phyloP scores from a whole-genome alignment of 176 grass and related monocot species.

The Chrysopogon serrulatus region DNA sequence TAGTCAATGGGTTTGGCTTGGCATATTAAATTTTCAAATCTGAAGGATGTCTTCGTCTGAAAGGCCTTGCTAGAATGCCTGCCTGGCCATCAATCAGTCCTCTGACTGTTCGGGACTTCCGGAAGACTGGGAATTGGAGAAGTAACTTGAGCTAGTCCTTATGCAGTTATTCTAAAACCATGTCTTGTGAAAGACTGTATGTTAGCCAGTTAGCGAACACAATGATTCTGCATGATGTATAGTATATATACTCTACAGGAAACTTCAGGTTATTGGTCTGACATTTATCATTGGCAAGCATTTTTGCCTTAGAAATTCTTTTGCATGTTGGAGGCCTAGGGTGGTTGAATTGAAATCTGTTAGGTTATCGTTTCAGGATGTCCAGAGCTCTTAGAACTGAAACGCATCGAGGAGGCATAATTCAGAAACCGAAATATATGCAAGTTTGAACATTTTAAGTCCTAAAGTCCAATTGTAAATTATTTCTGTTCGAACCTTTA shows the following conservation, averaged over 20 bases:
- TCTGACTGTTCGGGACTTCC: neutral
- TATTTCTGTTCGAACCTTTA: neutral
- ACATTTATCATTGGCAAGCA: neutral
- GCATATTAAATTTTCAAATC: neutral
- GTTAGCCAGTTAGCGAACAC: neutral
- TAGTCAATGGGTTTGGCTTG: neutral
- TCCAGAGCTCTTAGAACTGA: neutral
- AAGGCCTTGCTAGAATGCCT: neutral
- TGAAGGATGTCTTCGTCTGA: neutral
- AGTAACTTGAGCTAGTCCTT: neutral
- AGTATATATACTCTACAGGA: neutral
- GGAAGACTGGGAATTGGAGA: constrained; percentile 3
- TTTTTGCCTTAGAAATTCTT: neutral
- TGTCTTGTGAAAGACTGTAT: neutral
- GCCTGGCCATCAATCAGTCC: neutral
- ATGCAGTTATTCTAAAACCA: constrained; percentile 4
- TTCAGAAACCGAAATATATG: neutral
- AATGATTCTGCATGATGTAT: neutral
- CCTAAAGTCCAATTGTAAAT: neutral
- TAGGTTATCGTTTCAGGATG: neutral
- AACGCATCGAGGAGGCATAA: neutral
- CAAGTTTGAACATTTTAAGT: neutral
- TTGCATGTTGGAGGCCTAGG: neutral
- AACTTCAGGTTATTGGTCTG: constrained; percentile 1
- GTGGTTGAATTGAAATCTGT: neutral